phyloP scores from a whole-genome alignment of 2,329 filamentous ascomycete species.

The Fusarium euwallaceae region DNA sequence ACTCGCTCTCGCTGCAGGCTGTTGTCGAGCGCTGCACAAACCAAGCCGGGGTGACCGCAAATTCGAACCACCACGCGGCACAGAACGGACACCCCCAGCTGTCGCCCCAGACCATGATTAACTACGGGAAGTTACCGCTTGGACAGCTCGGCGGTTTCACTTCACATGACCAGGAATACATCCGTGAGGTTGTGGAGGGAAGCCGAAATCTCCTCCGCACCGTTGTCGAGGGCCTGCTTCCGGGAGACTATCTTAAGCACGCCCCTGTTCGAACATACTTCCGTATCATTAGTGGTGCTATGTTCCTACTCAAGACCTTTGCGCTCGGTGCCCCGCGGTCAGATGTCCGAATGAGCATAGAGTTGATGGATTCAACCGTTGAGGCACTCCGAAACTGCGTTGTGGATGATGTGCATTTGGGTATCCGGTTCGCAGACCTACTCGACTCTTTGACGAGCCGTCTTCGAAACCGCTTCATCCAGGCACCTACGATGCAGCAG shows the following conservation, averaged over 20 bases:
- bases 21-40: constrained; percentile 92
- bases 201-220: constrained; percentile 81
- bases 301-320: constrained; percentile 88
- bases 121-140: constrained; percentile 73
- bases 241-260: constrained; percentile 82
- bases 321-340: constrained; percentile 83
- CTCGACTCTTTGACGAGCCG: constrained; percentile 83
- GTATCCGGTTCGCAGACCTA: constrained; percentile 85
- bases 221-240: constrained; percentile 81
- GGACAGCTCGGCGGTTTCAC: constrained; percentile 75
- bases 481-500: constrained; percentile 65
- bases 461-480: constrained; percentile 80
- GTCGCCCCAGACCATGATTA: constrained; percentile 74
- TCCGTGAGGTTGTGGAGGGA: constrained; percentile 82
- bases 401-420: constrained; percentile 87
- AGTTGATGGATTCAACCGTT: constrained; percentile 80
- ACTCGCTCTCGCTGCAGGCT: constrained; percentile 92
- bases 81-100: constrained; percentile 53
- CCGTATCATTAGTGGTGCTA: constrained; percentile 86
- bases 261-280: constrained; percentile 88
- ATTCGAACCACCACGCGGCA: constrained; percentile 51
- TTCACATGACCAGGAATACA: constrained; percentile 77
- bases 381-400: constrained; percentile 81
- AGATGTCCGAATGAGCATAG: constrained; percentile 81
- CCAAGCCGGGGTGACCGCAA: constrained; percentile 66